Evolutionary conservation across 139 green algal genomes (phyloP).

Genomic region (Ettlia oleoabundans): DNA sequence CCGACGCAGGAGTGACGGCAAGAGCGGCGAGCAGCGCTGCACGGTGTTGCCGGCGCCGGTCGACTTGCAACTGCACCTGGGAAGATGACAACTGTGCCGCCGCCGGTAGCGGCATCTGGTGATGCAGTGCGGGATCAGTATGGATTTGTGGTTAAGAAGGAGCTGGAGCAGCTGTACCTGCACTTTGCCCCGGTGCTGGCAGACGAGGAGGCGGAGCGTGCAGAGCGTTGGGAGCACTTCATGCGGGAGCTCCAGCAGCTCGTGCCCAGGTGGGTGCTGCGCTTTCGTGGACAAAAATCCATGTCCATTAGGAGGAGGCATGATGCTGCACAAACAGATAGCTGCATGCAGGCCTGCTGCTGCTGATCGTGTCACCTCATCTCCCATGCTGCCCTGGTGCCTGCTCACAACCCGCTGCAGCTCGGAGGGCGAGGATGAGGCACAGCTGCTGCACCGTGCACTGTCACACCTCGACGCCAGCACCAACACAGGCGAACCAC

Average conservation of each 20-base stretch:
- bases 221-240: constrained; percentile 47
- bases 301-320: neutral
- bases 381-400: neutral
- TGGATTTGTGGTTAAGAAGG: constrained; percentile 44
- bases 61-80: too few species aligned
- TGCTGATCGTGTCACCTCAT: neutral
- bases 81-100: too few species aligned
- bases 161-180: constrained; percentile 47
- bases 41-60: neutral
- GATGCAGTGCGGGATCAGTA: neutral
- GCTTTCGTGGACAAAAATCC: too few species aligned
- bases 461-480: constrained; percentile 3
- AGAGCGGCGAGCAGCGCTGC: too few species aligned
- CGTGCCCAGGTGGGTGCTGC: neutral
- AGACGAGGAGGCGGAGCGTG: constrained; percentile 68
- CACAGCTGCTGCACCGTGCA: constrained; percentile 14
- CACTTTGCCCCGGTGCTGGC: constrained; percentile 58
- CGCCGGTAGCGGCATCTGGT: neutral
- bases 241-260: constrained; percentile 16
- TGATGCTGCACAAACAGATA: neutral
- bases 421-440: constrained; percentile 3
- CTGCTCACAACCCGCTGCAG: neutral
- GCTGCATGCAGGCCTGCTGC: neutral
- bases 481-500: neutral
- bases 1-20: too few species aligned